These are phyloP conservation scores for Aureobasidium sp. DNA, from an alignment of 2,329 filamentous ascomycete species.

Conservation along the genomic window DNA sequence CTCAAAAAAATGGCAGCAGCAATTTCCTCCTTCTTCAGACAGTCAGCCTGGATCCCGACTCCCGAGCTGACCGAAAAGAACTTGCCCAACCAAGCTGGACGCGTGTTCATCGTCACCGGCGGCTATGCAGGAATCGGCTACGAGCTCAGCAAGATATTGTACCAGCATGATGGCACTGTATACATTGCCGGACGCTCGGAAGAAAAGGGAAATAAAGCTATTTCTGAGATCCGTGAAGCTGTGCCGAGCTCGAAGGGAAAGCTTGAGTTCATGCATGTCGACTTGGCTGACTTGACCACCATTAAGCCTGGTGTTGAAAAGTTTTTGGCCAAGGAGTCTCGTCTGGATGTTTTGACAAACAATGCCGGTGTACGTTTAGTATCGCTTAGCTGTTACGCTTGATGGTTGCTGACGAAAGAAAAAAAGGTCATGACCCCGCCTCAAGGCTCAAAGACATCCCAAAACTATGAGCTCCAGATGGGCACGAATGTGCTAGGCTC, in stretches of 20 bases:
- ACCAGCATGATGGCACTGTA: constrained; percentile 48
- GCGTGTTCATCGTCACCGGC: constrained; percentile 48
- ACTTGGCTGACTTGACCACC: constrained; percentile 33
- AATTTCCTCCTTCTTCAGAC: constrained; percentile 18
- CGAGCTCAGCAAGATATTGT: constrained; percentile 49
- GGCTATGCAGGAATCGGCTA: constrained; percentile 42
- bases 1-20: not conserved
- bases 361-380: constrained; percentile 31
- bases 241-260: constrained; percentile 34
- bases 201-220: constrained; percentile 41
- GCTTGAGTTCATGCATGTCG: constrained; percentile 41
- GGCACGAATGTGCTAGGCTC: constrained; percentile 31
- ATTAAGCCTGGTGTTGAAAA: constrained; percentile 29
- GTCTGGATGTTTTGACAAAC: constrained; percentile 37
- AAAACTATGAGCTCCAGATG: constrained; percentile 21
- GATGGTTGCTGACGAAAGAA: not conserved
- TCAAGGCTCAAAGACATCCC: constrained; percentile 27
- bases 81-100: constrained; percentile 36
- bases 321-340: constrained; percentile 30
- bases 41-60: constrained; percentile 25
- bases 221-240: constrained; percentile 37
- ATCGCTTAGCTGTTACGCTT: not conserved
- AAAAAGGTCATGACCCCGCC: constrained; percentile 26
- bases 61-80: constrained; percentile 39
- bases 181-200: constrained; percentile 47